These are phyloP conservation scores for Tausonia pullulans DNA, from an alignment of 1,284 basidiomycete species.

Conservation along the genomic window DNA sequence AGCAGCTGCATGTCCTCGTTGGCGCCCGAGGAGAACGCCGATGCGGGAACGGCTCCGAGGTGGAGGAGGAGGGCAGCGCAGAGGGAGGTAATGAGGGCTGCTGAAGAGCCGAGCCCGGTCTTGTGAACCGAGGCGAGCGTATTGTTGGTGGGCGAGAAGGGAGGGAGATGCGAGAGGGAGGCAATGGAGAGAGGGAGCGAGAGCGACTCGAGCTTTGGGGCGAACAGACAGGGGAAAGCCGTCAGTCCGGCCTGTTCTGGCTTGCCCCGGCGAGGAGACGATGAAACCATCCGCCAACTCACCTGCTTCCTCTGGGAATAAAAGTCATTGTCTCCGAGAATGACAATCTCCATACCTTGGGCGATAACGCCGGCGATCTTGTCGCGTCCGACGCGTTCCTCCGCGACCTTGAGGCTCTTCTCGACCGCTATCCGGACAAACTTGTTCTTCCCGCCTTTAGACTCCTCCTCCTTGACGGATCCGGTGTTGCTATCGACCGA, in stretches of 20 bases:
- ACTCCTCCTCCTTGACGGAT: slow-evolving; percentile 24
- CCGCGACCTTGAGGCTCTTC: slow-evolving; percentile 57
- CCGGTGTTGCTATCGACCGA: slow-evolving; percentile 15
- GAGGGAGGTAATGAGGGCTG: slow-evolving; percentile 90
- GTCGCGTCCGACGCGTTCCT: slow-evolving; percentile 44
- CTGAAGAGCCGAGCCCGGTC: slow-evolving; percentile 93
- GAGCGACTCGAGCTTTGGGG: slow-evolving; percentile 47
- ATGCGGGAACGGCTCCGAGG: slow-evolving; percentile 47
- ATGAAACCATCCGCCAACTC: slow-evolving; percentile 22
- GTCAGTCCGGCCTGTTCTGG: not conserved
- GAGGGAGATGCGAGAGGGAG: slow-evolving; percentile 54
- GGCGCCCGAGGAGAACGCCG: slow-evolving; percentile 36
- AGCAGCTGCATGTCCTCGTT: slow-evolving; percentile 41
- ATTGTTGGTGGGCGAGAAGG: slow-evolving; percentile 63
- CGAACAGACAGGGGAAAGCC: not conserved
- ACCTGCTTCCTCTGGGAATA: slow-evolving; percentile 87
- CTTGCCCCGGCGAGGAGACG: not conserved
- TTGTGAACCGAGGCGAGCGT: slow-evolving; percentile 77
- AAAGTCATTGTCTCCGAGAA: slow-evolving; percentile 93
- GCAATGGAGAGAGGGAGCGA: slow-evolving; percentile 42
- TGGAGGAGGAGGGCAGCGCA: slow-evolving; percentile 75
- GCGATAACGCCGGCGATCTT: slow-evolving; percentile 34
- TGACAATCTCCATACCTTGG: slow-evolving; percentile 55
- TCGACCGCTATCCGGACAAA: slow-evolving; percentile 82
- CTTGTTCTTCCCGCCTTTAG: slow-evolving; percentile 52